phyloP scores from a whole-genome alignment of 2,329 filamentous ascomycete genomes.

The Raffaelea deltoideospora region DNA sequence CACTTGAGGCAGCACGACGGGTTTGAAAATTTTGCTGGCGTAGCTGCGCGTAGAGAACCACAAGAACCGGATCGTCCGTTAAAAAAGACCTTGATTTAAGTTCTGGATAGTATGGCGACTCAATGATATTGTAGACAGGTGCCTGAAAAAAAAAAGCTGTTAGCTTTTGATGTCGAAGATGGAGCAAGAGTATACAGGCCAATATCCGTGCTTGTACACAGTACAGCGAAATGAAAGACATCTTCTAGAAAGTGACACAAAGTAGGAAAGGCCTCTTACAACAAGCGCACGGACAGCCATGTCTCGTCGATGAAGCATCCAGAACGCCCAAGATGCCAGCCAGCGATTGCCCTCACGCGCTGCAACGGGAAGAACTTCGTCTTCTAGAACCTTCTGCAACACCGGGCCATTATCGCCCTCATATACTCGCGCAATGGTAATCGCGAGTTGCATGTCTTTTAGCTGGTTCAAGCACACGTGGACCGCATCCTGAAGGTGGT shows the following conservation, averaged over 20 bases:
- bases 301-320: constrained; percentile 70
- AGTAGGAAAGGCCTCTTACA: constrained; percentile 38
- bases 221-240: background rate
- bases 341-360: constrained; percentile 75
- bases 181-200: background rate
- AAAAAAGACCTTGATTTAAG: constrained; percentile 66
- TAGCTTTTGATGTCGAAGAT: background rate
- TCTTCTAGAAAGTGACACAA: background rate
- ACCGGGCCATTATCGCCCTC: constrained; percentile 71
- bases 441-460: constrained; percentile 76
- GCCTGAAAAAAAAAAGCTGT: too few relatives aligned
- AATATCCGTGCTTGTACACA: background rate
- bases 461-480: constrained; percentile 78
- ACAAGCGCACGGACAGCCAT: constrained; percentile 75
- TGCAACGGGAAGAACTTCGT: constrained; percentile 65
- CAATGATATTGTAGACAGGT: constrained; percentile 60
- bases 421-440: constrained; percentile 76
- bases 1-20: constrained; percentile 67
- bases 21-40: constrained; percentile 71
- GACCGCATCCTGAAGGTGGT: constrained; percentile 70
- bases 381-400: constrained; percentile 57
- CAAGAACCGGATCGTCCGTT: constrained; percentile 78
- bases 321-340: constrained; percentile 92
- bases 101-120: constrained; percentile 51
- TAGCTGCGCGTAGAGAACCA: constrained; percentile 76